These are phyloP conservation scores for Alternaria conjuncta DNA, from an alignment of 2,329 filamentous ascomycete genomes.

Conservation along the genomic window DNA sequence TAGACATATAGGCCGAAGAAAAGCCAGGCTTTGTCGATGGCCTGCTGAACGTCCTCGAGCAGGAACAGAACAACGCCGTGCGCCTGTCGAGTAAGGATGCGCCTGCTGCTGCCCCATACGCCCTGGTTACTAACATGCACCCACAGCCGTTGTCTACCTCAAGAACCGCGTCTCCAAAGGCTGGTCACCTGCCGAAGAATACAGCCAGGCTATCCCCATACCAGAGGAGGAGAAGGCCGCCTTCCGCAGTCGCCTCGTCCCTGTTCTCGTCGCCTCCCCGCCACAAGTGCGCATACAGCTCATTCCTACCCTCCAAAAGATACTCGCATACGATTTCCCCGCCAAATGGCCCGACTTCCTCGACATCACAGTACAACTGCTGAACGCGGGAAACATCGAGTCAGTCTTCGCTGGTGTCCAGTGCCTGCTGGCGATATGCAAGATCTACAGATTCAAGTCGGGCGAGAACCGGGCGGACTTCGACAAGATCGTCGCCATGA, in stretches of 20 bases:
- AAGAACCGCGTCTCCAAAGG: constrained; percentile 96
- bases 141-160: constrained; percentile 88
- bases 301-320: constrained; percentile 92
- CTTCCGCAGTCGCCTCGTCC: constrained; percentile 86
- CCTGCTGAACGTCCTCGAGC: constrained; percentile 86
- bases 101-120: constrained; percentile 17
- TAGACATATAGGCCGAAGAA: constrained; percentile 75
- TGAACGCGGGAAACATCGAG: constrained; percentile 83
- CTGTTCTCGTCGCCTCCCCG: constrained; percentile 81
- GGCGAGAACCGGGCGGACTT: constrained; percentile 85
- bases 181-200: constrained; percentile 82
- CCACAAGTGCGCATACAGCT: constrained; percentile 89
- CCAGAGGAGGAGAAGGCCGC: constrained; percentile 87
- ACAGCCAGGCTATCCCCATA: constrained; percentile 74
- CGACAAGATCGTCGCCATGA: constrained; percentile 89
- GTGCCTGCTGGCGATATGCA: constrained; percentile 91
- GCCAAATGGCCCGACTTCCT: constrained; percentile 93
- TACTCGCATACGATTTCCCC: constrained; percentile 94
- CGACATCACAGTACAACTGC: constrained; percentile 86
- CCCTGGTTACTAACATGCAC: constrained; percentile 29
- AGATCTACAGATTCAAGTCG: constrained; percentile 92
- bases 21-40: constrained; percentile 89
- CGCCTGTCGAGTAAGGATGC: constrained; percentile 78
- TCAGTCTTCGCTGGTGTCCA: constrained; percentile 93
- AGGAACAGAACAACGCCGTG: constrained; percentile 83